phyloP scores from a whole-genome alignment of 768 basidiomycete genomes.

The Suillus subaureus region DNA sequence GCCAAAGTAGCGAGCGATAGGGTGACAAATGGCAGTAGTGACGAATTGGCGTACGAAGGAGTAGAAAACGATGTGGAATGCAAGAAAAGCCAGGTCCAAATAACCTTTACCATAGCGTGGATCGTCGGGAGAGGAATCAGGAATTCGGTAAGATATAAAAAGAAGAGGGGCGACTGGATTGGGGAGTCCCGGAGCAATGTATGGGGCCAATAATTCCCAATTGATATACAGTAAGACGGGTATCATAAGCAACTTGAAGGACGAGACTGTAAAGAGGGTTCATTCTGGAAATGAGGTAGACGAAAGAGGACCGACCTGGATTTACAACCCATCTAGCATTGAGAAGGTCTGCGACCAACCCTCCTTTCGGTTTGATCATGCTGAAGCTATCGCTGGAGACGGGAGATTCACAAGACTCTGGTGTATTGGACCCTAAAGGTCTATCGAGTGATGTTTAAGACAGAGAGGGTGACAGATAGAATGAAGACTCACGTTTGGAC shows the following conservation, averaged over 20 bases:
- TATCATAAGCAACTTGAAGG: constrained; percentile 66
- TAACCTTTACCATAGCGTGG: constrained; percentile 73
- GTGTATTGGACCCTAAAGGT: constrained; percentile 42
- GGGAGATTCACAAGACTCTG: constrained; percentile 40
- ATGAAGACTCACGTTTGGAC: constrained; percentile 57
- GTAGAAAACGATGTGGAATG: constrained; percentile 85
- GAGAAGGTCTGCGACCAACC: constrained; percentile 54
- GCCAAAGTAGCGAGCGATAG: constrained; percentile 71
- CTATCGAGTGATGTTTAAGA: constrained; percentile 21
- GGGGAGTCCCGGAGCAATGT: constrained; percentile 45
- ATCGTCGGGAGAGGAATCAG: constrained; percentile 52
- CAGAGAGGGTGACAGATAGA: neutral
- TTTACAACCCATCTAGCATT: constrained; percentile 71
- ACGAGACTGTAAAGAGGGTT: constrained; percentile 46
- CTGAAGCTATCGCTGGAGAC: constrained; percentile 20
- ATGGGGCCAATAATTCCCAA: constrained; percentile 59
- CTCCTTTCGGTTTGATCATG: constrained; percentile 20
- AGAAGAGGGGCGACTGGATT: constrained; percentile 81
- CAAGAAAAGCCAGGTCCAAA: constrained; percentile 76
- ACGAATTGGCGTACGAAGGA: constrained; percentile 83
- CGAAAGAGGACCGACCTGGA: constrained; percentile 52
- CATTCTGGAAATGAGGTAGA: neutral
- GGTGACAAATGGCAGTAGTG: constrained; percentile 63
- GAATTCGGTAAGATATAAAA: constrained; percentile 67
- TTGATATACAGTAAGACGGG: constrained; percentile 64